phyloP scores from a whole-genome alignment of 2,329 filamentous ascomycete genomes.

The Beauveria medogensis region DNA sequence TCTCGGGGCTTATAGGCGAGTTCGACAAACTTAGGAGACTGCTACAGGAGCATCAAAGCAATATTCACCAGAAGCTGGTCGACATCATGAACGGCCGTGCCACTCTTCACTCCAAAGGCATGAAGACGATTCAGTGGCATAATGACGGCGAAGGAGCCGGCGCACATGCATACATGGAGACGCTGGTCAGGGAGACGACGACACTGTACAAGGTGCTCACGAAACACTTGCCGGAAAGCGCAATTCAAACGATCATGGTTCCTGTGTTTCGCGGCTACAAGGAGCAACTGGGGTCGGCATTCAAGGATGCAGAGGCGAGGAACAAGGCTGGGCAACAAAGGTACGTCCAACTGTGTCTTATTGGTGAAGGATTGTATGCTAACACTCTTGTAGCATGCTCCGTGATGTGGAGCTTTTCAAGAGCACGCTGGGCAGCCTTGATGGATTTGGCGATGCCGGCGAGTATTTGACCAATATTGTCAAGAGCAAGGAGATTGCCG shows the following conservation, averaged over 20 bases:
- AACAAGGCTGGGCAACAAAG: conserved; percentile 62
- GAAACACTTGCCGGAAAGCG: conserved; percentile 70
- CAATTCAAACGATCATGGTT: conserved; percentile 74
- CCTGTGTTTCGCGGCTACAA: conserved; percentile 78
- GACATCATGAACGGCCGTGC: conserved; percentile 84
- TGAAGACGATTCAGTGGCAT: conserved; percentile 73
- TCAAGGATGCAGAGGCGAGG: conserved; percentile 56
- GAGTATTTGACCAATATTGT: conserved; percentile 59
- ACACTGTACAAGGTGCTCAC: conserved; percentile 76
- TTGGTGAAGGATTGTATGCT: not conserved
- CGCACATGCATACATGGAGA: conserved; percentile 74
- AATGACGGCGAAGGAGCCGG: conserved; percentile 25
- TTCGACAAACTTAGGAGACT: conserved; percentile 82
- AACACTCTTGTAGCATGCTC: conserved; percentile 51
- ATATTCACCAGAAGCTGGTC: conserved; percentile 85
- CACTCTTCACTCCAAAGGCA: conserved; percentile 61
- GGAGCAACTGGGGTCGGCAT: conserved; percentile 66
- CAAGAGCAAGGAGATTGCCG: conserved; percentile 45
- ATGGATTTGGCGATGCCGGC: conserved; percentile 69
- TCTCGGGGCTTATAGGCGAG: conserved; percentile 61
- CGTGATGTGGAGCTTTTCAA: conserved; percentile 69
- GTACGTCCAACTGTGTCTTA: conserved; percentile 37
- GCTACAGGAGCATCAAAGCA: conserved; percentile 82
- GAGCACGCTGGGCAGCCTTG: conserved; percentile 63
- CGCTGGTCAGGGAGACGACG: conserved; percentile 74